phyloP scores from a whole-genome alignment of 2,329 filamentous ascomycete species.

The Capronia coronata region DNA sequence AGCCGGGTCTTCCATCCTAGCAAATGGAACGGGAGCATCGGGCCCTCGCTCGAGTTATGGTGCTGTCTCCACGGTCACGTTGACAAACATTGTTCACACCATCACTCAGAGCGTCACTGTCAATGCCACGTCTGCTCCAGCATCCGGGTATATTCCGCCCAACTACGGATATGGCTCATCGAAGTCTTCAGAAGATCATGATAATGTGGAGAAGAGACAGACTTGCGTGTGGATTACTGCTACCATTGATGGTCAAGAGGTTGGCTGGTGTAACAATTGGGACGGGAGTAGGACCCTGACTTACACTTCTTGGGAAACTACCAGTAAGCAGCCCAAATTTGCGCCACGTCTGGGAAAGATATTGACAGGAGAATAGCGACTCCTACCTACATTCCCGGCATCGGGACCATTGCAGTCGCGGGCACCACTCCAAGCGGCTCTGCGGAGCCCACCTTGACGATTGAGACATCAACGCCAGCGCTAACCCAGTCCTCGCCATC shows the following conservation, averaged over 20 bases:
- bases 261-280: slow-evolving; percentile 28
- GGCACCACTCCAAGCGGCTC: neutral
- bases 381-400: slow-evolving; percentile 15
- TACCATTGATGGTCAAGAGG: slow-evolving; percentile 21
- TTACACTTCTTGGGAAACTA: slow-evolving; percentile 25
- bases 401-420: slow-evolving; percentile 8
- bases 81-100: slow-evolving; percentile 5
- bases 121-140: slow-evolving; percentile 3
- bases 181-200: neutral
- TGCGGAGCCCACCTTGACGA: slow-evolving; percentile 2
- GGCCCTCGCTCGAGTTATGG: neutral
- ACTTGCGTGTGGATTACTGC: slow-evolving; percentile 27
- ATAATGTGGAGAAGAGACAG: slow-evolving; percentile 24
- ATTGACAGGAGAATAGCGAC: slow-evolving; percentile 7
- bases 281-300: slow-evolving; percentile 20
- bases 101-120: slow-evolving; percentile 4
- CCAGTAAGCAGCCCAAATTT: slow-evolving; percentile 9
- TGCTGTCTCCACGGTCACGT: slow-evolving; percentile 5
- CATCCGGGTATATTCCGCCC: slow-evolving; percentile 4
- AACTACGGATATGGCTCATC: slow-evolving; percentile 7
- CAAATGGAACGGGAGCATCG: neutral
- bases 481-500: slow-evolving; percentile 2
- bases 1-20: neutral
- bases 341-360: neutral
- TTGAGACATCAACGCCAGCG: slow-evolving; percentile 6